Evolutionary conservation across 805 yeast genomes (phyloP), one percentile per base, ranked within the genome.

Genomic region (Candida arabinofermentans): DNA sequence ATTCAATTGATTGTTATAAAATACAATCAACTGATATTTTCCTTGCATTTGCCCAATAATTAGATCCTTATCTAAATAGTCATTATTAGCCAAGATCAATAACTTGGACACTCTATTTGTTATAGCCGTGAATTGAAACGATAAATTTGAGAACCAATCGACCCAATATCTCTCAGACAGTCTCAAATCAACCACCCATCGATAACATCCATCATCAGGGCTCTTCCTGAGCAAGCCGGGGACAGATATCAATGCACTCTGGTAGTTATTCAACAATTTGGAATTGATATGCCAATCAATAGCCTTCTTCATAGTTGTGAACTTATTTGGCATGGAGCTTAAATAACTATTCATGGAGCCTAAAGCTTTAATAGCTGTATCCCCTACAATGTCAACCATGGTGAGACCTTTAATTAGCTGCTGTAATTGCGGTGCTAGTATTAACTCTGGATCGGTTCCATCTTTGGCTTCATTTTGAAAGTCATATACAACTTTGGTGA

Each of bases 21-120:
- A 83, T 4, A 89, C 93, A 12, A 86, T 80, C 31, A 93, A 71
- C 64, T 95, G 99, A 61, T 84, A 93, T 59, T 81, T 83, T 2
- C 99, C 99, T 64, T 90, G 98, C 99, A 93, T 93, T 63, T 95
- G 99, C 1, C 97, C 99, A 39, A 93, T 81, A 62, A 90, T 88
- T 36, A 93, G 69, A 29, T 76, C 76, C 48, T 83, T 88, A 63
- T 93, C 99, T 24, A 95, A 70, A 17, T 85, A 79, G 50, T 93
- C 97, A 39, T 90, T 84, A 3, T 96, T 96, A 0, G 98, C 95
- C 13, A 95, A 64, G 1, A 93, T 71, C 31, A 93, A 71, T 40
- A 93, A 53, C 54, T 88, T 85, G 0, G 90, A 80, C 1, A 81
- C 49, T 5, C 51, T 51, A 14, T 59, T 62, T 36, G 74, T 59